Conservation (phyloP, 495 filamentous ascomycete species). For the Podospora anserina region DNA sequence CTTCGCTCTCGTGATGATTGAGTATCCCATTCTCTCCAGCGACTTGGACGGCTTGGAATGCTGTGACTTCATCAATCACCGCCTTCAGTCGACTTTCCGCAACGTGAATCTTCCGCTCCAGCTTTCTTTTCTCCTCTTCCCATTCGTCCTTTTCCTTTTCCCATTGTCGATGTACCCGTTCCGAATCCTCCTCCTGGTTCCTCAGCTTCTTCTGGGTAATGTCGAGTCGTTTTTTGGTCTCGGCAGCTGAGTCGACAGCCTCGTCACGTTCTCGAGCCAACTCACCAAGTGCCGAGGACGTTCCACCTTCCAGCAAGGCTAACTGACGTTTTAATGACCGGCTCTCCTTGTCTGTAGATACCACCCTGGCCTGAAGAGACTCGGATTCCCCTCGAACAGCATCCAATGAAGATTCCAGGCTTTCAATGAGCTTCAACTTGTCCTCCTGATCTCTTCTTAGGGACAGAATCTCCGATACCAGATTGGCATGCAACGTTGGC, state of each 20-base stretch:
- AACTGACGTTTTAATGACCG: constrained; percentile 81
- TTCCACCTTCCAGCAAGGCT: constrained; percentile 80
- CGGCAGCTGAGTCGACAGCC: constrained; percentile 67
- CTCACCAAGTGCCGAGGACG: constrained; percentile 75
- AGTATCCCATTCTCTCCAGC: constrained; percentile 35
- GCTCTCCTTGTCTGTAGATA: constrained; percentile 65
- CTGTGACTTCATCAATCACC: constrained; percentile 78
- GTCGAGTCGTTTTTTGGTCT: constrained; percentile 78
- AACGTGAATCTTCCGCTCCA: constrained; percentile 81
- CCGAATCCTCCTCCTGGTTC: constrained; percentile 76
- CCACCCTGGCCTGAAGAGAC: constrained; percentile 55
- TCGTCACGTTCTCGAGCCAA: constrained; percentile 84
- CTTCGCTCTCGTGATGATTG: constrained; percentile 46
- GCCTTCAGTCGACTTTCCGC: constrained; percentile 80
- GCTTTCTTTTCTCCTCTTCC: constrained; percentile 73
- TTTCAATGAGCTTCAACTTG: constrained; percentile 78
- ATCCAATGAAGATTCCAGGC: constrained; percentile 72
- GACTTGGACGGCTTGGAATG: constrained; percentile 61
- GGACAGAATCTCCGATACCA: constrained; percentile 89
- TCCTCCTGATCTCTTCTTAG: constrained; percentile 84
- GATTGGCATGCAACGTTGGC: constrained; percentile 87
- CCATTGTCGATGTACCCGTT: constrained; percentile 72
- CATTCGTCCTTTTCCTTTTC: constrained; percentile 76
- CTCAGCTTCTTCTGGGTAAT: constrained; percentile 71
- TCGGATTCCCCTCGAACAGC: constrained; percentile 71